Base-by-base conservation (phyloP, 371 early-diverging fungal genomes). In the Mortierella sp. region DNA sequence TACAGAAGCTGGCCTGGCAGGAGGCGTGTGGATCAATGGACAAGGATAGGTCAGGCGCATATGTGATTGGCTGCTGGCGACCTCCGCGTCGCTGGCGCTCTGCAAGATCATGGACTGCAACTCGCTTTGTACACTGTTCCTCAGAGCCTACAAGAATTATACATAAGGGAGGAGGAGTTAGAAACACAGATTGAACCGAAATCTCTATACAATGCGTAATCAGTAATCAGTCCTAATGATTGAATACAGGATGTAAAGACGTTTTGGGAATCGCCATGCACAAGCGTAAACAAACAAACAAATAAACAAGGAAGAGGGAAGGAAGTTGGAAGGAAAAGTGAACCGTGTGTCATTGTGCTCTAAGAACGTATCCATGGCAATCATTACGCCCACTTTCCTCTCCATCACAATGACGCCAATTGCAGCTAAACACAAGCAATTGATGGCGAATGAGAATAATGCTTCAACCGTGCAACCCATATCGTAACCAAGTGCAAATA, bases 111-210 rank as follows among this genome's bases (percentile, higher is more conserved):
- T 27, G 50, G 37, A 32, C 60, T 56, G 69, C 46, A 44, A 48
- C 32, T 47, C 51, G 56, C 15, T 49, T 56, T 51, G 61, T 60
- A 44, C 46, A 34, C 47, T 26, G 51, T 26, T 31, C 48, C 14
- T 51, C 52, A 39, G 61, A 68, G 69, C 69, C 69, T 68, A 27
- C n/a, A 1, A 43, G 17, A 21, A 43, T n/a, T n/a, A n/a, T n/a
- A n/a, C 15, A 43, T 23, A 26, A 39, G 31, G 37, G 14, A 14
- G 37, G 14, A 34, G 37, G 37, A 34, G 23, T 28, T 42, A 39
- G 24, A 43, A 42, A 26, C 30, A 56, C 26, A 27, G 24, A 62
- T 34, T 28, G 30, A 28, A 34, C 5, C 26, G 9, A 34, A 34
- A 11, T 7, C 37, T 34, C 14, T 7, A 34, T 34, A 34, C 11